Conservation (phyloP, 2,329 filamentous ascomycete genomes). For the Pseudopithomyces maydicus region DNA sequence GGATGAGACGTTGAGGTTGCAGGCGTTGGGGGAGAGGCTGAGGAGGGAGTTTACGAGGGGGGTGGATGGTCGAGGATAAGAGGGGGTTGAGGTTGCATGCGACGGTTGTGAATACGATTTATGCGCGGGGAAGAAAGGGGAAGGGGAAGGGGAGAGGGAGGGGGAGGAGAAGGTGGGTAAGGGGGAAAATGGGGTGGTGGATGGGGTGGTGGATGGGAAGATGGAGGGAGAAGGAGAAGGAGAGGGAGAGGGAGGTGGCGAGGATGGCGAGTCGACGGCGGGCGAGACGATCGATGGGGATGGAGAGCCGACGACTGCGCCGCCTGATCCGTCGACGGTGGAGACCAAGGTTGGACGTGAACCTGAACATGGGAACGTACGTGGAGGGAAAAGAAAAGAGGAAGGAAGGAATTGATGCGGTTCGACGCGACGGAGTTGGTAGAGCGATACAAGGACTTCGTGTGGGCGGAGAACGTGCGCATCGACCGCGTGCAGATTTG, state of each 20-base stretch:
- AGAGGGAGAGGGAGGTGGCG: neutral
- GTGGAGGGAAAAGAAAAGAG: conserved; percentile 37
- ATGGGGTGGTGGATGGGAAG: neutral
- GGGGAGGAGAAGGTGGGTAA: neutral
- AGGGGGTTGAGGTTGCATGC: conserved; percentile 78
- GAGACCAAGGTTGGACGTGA: conserved; percentile 1
- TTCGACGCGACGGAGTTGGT: conserved; percentile 50
- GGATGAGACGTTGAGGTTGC: conserved; percentile 59
- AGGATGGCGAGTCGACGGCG: conserved; percentile 11
- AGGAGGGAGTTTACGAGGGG: conserved; percentile 60
- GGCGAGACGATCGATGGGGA: conserved; percentile 7
- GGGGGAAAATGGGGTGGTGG: neutral
- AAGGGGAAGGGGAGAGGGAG: conserved; percentile 28
- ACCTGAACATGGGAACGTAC: conserved; percentile 32
- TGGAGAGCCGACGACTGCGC: conserved; percentile 6
- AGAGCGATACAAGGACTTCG: conserved; percentile 65
- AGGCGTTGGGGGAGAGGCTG: conserved; percentile 63
- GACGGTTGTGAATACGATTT: conserved; percentile 85
- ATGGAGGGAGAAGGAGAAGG: too few relatives aligned
- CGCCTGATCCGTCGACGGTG: conserved; percentile 14
- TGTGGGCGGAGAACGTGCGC: conserved; percentile 72
- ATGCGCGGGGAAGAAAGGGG: conserved; percentile 59
- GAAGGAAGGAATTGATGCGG: too few relatives aligned
- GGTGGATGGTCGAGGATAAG: conserved; percentile 62
- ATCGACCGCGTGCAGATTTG: conserved; percentile 80